Evolutionary conservation across 306 rosid genomes (phyloP), one percentile per base, ranked within the genome.

Genomic region (Mucuna pruriens): DNA sequence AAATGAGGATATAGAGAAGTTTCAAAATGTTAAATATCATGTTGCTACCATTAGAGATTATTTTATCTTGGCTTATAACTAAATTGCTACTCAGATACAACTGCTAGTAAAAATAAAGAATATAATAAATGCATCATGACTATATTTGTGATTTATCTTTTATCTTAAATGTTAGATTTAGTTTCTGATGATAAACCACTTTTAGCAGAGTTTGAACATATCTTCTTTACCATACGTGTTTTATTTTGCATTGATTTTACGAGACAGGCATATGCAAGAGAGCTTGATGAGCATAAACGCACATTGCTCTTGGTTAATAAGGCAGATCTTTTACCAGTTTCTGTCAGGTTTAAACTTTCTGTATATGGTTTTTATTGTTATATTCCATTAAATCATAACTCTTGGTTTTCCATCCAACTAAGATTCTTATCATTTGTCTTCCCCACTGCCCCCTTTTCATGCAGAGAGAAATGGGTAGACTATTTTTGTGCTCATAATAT

Each of bases 391-490:
- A 73, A 29, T 74, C 60, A 79, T 22, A 72, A 51, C 4, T 55
- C 70, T 49, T 20, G 17, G 29, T 83, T 38, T 76, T 70, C 40
- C 48, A 23, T 62, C 68, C 17, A 54, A 73, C 40, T 26, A 58
- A 79, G 26, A 44, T 29, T 42, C 74, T 68, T 58, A 51, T 77
- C 31, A 26, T 19, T 63, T 79, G 51, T 19, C 16, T 52, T 62
- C 31, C 20, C 49, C 26, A n/a, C 36, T 11, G 38, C 4, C 13
- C 36, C 16, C 46, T n/a, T 29, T 54, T 79, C 36, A 66, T 82
- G 79, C 97, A 92, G 97, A 83, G 82, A 90, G 81, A 90, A 88
- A 85, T 92, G 97, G 97, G 92, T 92, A 5, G 77, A 89, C n/a
- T 89, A 85, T 55, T 92, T 92, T 63, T 76, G 34, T 48, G 78